phyloP scores from a whole-genome alignment of 306 rosid species.

The Fragaria nilgerrensis region DNA sequence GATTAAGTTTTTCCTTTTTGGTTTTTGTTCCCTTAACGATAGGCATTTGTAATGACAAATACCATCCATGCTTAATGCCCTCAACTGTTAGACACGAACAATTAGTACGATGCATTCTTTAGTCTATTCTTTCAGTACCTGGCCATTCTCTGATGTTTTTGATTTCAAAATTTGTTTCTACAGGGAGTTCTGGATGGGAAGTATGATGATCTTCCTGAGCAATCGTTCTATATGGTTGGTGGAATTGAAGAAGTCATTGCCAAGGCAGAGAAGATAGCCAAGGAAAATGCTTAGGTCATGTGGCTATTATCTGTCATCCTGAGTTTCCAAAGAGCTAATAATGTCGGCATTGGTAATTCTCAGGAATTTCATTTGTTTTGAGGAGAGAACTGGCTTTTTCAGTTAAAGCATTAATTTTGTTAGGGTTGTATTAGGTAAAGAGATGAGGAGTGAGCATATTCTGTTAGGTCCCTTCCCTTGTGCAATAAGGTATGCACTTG shows the following conservation, averaged over 20 bases:
- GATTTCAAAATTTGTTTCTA: not conserved
- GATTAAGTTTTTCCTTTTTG: not conserved
- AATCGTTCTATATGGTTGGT: constrained; percentile 97
- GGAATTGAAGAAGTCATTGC: constrained; percentile 94
- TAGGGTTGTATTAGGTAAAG: not conserved
- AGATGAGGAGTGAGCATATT: constrained; percentile 2
- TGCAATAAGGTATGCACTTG: constrained; percentile 13
- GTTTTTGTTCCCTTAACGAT: not conserved
- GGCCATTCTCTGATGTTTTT: constrained; percentile 1
- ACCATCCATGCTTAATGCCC: not conserved
- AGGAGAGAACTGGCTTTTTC: constrained; percentile 10
- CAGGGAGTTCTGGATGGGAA: constrained; percentile 98
- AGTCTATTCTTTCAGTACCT: not conserved
- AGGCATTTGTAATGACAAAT: not conserved
- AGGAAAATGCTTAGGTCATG: constrained; percentile 58
- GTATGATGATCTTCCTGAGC: constrained; percentile 88
- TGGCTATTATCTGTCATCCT: not conserved
- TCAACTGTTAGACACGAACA: not conserved
- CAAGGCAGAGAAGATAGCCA: constrained; percentile 94
- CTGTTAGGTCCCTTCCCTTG: not conserved
- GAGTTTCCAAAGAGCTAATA: not conserved
- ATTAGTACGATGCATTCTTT: not conserved
- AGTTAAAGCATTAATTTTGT: not conserved
- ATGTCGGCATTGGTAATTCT: constrained; percentile 5
- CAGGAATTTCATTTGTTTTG: not conserved